Evolutionary conservation across 1,139 yeast genomes (phyloP).

Genomic region (Debaryomyces singareniensis): DNA sequence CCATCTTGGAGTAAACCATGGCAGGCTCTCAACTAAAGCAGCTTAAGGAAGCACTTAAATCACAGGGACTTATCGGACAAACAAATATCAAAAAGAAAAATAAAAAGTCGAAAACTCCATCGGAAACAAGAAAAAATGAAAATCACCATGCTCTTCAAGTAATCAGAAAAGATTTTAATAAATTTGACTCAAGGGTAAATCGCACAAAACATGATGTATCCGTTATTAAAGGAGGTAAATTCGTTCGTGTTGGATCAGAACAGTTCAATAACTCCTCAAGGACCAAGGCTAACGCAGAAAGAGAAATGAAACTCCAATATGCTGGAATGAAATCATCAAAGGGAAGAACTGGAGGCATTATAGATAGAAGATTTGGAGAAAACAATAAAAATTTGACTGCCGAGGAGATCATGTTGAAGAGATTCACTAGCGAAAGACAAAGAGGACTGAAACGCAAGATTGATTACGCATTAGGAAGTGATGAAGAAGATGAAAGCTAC

Average conservation of each 20-base stretch:
- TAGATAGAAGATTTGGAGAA: slow-evolving; percentile 93
- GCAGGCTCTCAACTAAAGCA: slow-evolving; percentile 88
- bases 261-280: slow-evolving; percentile 33
- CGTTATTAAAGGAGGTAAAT: slow-evolving; percentile 45
- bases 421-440: slow-evolving; percentile 87
- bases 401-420: slow-evolving; percentile 92
- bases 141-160: slow-evolving; percentile 47
- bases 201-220: slow-evolving; percentile 64
- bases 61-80: slow-evolving; percentile 79
- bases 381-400: slow-evolving; percentile 61
- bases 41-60: slow-evolving; percentile 69
- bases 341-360: slow-evolving; percentile 71
- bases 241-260: slow-evolving; percentile 52
- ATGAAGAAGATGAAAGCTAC: slow-evolving; percentile 61
- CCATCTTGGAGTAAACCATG: slow-evolving; percentile 37
- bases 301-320: slow-evolving; percentile 62
- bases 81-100: slow-evolving; percentile 54
- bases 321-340: slow-evolving; percentile 54
- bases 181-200: slow-evolving; percentile 75
- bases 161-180: slow-evolving; percentile 80
- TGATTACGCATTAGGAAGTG: slow-evolving; percentile 59
- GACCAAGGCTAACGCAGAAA: slow-evolving; percentile 73
- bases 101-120: slow-evolving; percentile 51
- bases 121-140: slow-evolving; percentile 66
- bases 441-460: slow-evolving; percentile 45